Evolutionary conservation across 768 basidiomycete genomes (phyloP).

Genomic region (Rhizopogon sp.): DNA sequence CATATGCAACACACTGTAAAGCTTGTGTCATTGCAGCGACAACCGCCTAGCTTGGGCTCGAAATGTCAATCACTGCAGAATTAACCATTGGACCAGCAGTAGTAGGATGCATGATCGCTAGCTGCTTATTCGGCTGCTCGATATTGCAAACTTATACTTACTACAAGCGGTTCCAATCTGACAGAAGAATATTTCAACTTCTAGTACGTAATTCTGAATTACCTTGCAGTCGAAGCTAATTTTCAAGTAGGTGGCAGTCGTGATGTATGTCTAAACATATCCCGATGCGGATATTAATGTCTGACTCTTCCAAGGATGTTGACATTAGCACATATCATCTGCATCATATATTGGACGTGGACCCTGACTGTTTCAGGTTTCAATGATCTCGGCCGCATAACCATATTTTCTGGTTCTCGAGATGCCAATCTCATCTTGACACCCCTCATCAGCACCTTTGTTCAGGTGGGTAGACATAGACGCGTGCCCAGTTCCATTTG

Average conservation of each 20-base stretch:
- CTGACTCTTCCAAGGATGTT: neutral
- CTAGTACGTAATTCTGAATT: neutral
- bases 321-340: neutral
- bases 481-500: neutral
- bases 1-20: too few species aligned
- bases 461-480: neutral
- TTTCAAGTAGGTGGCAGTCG: neutral
- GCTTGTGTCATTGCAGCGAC: too few species aligned
- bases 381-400: neutral
- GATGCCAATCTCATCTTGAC: constrained; percentile 1
- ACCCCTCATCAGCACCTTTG: constrained; percentile 4
- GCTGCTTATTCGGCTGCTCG: constrained; percentile 6
- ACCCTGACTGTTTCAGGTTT: neutral
- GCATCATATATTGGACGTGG: constrained; percentile 3
- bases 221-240: neutral
- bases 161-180: neutral
- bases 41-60: neutral
- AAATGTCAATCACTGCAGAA: neutral
- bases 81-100: constrained; percentile 6
- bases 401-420: constrained; percentile 5
- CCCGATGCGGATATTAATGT: neutral
- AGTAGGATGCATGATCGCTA: neutral
- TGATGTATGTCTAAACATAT: neutral
- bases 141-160: constrained; percentile 3
- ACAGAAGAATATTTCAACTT: neutral